These are phyloP conservation scores for Glycyrrhiza uralensis DNA, from an alignment of 306 rosid genomes.

Conservation along the genomic window DNA sequence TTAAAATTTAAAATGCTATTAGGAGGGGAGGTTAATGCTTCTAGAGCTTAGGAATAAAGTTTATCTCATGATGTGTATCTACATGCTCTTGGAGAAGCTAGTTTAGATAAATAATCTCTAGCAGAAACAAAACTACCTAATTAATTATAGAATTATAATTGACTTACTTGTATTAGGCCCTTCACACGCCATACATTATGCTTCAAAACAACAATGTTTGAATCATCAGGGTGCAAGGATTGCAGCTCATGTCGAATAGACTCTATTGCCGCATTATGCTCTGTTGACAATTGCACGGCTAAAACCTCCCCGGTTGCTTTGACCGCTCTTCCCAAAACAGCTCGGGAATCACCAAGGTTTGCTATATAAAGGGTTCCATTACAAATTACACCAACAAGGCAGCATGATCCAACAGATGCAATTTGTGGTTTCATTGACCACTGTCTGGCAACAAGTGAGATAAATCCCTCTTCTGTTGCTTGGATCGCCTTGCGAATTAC, in stretches of 20 bases:
- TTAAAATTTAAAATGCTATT: not conserved
- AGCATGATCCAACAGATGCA: constrained; percentile 94
- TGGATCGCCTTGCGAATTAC: constrained; percentile 85
- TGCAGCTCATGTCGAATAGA: constrained; percentile 82
- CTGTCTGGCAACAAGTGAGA: constrained; percentile 64
- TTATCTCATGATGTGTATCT: not conserved
- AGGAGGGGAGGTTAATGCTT: not conserved
- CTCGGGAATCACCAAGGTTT: constrained; percentile 89
- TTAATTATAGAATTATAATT: not conserved
- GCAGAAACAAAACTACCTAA: not conserved
- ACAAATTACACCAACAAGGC: constrained; percentile 80
- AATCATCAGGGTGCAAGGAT: constrained; percentile 75
- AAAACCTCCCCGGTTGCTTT: constrained; percentile 84
- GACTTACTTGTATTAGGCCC: constrained; percentile 80
- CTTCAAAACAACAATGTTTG: constrained; percentile 79
- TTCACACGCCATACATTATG: constrained; percentile 95
- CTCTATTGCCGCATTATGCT: constrained; percentile 79
- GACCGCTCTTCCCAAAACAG: constrained; percentile 78
- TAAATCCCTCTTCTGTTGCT: constrained; percentile 90
- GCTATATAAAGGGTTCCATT: constrained; percentile 71
- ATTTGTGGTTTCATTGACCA: constrained; percentile 75
- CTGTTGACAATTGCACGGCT: constrained; percentile 71
- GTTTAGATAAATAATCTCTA: not conserved
- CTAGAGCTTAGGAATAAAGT: not conserved
- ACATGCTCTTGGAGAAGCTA: not conserved